Conservation (phyloP, 192 early-diverging fungal genomes). For the Coemansia biformis region DNA sequence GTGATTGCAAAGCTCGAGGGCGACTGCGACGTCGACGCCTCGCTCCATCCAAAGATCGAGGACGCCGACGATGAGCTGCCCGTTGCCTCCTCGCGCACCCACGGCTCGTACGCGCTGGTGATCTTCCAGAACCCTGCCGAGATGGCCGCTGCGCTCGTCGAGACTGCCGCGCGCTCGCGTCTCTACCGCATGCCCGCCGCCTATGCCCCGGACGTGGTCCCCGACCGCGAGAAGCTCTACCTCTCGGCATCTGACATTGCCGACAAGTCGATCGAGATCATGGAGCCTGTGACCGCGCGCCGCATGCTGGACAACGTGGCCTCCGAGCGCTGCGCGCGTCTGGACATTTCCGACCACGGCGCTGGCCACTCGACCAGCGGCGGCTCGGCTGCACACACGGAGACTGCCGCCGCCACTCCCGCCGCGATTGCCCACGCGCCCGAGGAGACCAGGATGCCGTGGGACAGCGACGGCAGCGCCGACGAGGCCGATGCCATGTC, state of each 20-base stretch:
- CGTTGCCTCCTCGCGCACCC: constrained; percentile 30
- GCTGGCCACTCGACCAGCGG: constrained; percentile 26
- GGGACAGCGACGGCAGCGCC: constrained; percentile 43
- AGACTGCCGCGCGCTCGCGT: constrained; percentile 17
- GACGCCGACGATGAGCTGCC: constrained; percentile 33
- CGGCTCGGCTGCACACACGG: background rate
- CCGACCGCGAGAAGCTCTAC: constrained; percentile 31
- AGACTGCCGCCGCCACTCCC: background rate
- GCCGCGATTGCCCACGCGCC: background rate
- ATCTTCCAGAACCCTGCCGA: constrained; percentile 45
- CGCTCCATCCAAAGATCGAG: constrained; percentile 42
- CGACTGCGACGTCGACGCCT: constrained; percentile 49
- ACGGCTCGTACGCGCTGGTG: constrained; percentile 47
- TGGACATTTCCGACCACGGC: constrained; percentile 10
- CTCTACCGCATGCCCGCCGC: constrained; percentile 37
- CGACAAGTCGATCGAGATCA: constrained; percentile 51
- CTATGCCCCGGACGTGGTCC: constrained; percentile 36
- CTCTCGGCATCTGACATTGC: constrained; percentile 29
- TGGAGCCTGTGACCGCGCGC: constrained; percentile 53
- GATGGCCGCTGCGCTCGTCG: constrained; percentile 42
- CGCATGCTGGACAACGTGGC: constrained; percentile 51
- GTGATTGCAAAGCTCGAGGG: constrained; percentile 54
- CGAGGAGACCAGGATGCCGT: constrained; percentile 18
- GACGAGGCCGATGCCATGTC: constrained; percentile 7
- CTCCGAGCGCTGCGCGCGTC: constrained; percentile 35